These are phyloP conservation scores for Suhomyces kilbournensis DNA, from an alignment of 805 yeast species.

Conservation along the genomic window DNA sequence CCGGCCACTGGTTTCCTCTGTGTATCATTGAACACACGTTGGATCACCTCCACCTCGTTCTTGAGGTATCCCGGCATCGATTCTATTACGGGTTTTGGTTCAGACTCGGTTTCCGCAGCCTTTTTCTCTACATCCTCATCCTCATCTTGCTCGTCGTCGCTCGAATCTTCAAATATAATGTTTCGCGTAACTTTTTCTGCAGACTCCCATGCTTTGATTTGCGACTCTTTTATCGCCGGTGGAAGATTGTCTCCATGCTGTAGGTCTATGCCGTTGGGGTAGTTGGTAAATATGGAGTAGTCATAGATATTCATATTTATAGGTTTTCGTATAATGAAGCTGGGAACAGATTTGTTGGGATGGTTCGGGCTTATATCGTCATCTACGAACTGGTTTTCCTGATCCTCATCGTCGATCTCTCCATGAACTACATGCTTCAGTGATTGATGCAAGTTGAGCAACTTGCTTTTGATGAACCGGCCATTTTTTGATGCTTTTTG, in stretches of 20 bases:
- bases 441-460: constrained; percentile 39
- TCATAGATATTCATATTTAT: constrained; percentile 33
- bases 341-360: constrained; percentile 15
- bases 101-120: constrained; percentile 12
- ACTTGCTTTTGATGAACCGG: constrained; percentile 31
- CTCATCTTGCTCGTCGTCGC: constrained; percentile 22
- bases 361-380: constrained; percentile 12
- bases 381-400: constrained; percentile 1
- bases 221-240: constrained; percentile 39
- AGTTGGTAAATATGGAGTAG: constrained; percentile 33
- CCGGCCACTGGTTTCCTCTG: neutral
- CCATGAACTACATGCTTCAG: constrained; percentile 19
- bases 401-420: constrained; percentile 2
- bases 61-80: constrained; percentile 41
- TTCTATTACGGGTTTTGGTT: neutral
- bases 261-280: constrained; percentile 15
- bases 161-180: constrained; percentile 32
- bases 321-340: constrained; percentile 33
- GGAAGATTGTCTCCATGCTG: constrained; percentile 21
- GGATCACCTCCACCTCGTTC: constrained; percentile 28
- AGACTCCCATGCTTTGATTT: constrained; percentile 44
- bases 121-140: constrained; percentile 5
- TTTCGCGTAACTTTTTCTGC: constrained; percentile 39
- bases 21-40: constrained; percentile 4
- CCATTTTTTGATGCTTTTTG: constrained; percentile 22